Evolutionary conservation across 2,329 filamentous ascomycete genomes (phyloP), one percentile per base, ranked within the genome.

Genomic region (Talaromyces atroroseus): DNA sequence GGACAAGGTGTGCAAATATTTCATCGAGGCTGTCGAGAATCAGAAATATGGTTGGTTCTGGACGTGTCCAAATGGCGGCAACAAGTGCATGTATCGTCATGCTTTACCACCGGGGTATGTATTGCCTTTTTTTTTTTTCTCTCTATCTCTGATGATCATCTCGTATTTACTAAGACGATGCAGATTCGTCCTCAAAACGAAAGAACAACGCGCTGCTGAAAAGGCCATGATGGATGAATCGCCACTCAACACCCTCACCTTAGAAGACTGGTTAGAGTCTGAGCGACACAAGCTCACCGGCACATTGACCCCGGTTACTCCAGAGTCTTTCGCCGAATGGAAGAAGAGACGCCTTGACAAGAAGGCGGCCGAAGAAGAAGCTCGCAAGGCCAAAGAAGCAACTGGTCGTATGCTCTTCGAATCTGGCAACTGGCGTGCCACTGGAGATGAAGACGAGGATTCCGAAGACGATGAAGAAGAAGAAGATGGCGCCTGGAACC

Each of bases 21-120:
- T 99, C 72, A 94, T 97, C 71, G 87, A 92, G 64, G 94, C 94
- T 24, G 94, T 99, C 61, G 94, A 99, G 76, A 94, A 99, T 70
- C 89, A 91, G 67, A 99, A 97, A 76, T 99, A 99, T 68, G 94
- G 94, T 61, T 99, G 94, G 94, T 97, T 99, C 77, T 99, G 94
- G 94, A 81, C 85, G 58, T 99, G 94, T 82, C 94, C 94, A 48
- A 97, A 97, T 68, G 92, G 91, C 62, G 92, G 89, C 61, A 88
- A 99, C 71, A 90, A 96, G 75, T 99, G 94, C 88, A 97, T 94
- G 87, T 99, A 99, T 72, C 92, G 89, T 76, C 94, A 99, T 74
- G 91, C 89, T 67, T 81, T 99, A 66, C 94, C 95, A 65, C 89
- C 92, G 68, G 94, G 94, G 89, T 95, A 84, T 68, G 88, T 83